Percentiles rank a stretch among this genome's conserved stretches.
Conservation (phyloP, 768 basidiomycete species). For the Termitomyces sp. region DNA sequence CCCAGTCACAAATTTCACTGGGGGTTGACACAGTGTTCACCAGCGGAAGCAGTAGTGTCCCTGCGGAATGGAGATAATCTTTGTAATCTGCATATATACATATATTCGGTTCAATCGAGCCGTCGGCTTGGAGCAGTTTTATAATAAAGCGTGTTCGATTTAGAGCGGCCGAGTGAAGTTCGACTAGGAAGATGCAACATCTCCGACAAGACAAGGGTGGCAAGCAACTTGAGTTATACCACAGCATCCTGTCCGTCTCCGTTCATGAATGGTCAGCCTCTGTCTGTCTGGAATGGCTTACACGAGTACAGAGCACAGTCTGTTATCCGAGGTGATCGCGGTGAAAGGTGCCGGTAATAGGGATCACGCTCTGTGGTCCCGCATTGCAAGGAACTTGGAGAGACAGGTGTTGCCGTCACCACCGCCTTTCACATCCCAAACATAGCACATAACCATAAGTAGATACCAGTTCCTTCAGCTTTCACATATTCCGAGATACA, state of each 20-base stretch:
- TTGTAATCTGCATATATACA: neutral
- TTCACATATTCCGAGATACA: neutral
- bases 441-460: neutral
- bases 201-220: neutral
- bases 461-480: neutral
- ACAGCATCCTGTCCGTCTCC: neutral
- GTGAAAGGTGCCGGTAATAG: neutral
- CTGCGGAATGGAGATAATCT: neutral
- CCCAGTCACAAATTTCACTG: neutral
- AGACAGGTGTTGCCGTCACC: neutral
- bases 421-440: neutral
- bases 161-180: neutral
- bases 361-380: neutral
- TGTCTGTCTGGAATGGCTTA: neutral
- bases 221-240: neutral
- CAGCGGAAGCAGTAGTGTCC: neutral
- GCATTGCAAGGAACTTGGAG: neutral
- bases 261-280: neutral
- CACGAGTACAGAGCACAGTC: neutral
- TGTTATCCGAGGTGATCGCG: neutral
- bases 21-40: neutral
- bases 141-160: neutral
- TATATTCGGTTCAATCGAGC: neutral
- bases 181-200: neutral
- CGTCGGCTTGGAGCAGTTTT: neutral